Conservation (phyloP, 345 rosid genomes). For the Gossypium rotundifolium region DNA sequence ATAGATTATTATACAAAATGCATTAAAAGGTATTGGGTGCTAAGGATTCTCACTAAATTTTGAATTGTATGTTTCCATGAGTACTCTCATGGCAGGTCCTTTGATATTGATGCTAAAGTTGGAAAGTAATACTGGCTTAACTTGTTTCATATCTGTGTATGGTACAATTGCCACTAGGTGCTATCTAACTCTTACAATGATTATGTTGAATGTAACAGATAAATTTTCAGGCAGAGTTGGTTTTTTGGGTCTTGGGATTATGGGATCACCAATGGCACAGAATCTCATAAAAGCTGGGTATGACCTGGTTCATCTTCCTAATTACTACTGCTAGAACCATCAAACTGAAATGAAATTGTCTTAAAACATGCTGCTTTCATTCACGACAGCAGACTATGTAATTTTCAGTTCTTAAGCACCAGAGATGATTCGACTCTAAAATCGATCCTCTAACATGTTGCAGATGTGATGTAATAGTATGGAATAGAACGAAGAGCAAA, state of each 20-base stretch:
- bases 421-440: neutral
- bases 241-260: constrained; percentile 90
- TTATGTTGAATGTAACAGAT: constrained; percentile 26
- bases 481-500: constrained; percentile 93
- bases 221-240: constrained; percentile 47
- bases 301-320: constrained; percentile 5
- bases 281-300: constrained; percentile 96
- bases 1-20: neutral
- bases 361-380: neutral
- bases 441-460: constrained; percentile 6
- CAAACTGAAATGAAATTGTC: neutral
- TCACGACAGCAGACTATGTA: neutral
- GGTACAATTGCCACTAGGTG: neutral
- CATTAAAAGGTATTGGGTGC: neutral
- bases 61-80: neutral
- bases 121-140: neutral
- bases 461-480: constrained; percentile 81
- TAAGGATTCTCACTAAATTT: neutral
- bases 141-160: neutral
- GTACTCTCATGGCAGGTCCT: neutral
- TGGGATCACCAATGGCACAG: constrained; percentile 93
- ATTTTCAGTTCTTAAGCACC: neutral
- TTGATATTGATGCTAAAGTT: neutral
- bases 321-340: constrained; percentile 2
- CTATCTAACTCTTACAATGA: neutral